Evolutionary conservation across 768 basidiomycete genomes (phyloP), one percentile per base, ranked within the genome.

Genomic region (Leccinum rimulosum): DNA sequence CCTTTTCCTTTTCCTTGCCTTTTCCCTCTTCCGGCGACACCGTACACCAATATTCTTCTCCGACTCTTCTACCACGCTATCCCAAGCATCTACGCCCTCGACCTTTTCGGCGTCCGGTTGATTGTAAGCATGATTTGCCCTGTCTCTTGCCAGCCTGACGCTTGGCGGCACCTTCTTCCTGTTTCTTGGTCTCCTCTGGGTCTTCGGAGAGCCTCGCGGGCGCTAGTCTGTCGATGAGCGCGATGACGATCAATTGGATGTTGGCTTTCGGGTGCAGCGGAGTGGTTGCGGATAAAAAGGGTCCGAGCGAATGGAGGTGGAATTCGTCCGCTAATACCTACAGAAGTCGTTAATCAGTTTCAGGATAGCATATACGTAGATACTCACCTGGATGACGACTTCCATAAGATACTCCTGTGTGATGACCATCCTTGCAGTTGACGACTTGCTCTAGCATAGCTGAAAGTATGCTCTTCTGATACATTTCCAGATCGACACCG

Each of bases 361-460:
- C 31, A 11, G 10, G 10, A 31, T 2, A 25, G 6, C 12, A 14
- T 50, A 45, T 12, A 51, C 19, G n/a, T 8, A n/a, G 28, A 9
- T 0, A 40, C 82, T 36, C 59, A 91, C 93, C 81, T 99, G 97
- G 64, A 99, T 99, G 61, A 99, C 95, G 10, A 98, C 97, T 73
- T 99, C 97, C 97, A 98, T 98, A 50, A 98, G 74, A 73, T 99
- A 99, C 71, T 98, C 97, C 73, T 99, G 97, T 0, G 97, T 97
- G 60, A 98, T 98, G 49, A 95, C n/a, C 91, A 70, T 99, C 97
- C 73, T 97, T 96, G 76, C 97, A 98, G 69, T 89, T 96, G 60
- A 98, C 96, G 54, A 98, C 91, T 22, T 22, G 22, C 1, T 22
- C 22, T 1, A 22, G 76, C 56, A 98, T 87, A 61, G 91, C 91